Percentiles rank a stretch among this genome's conserved stretches.
Conservation (phyloP, 73 alveolate genomes). For the Chromera velia region DNA sequence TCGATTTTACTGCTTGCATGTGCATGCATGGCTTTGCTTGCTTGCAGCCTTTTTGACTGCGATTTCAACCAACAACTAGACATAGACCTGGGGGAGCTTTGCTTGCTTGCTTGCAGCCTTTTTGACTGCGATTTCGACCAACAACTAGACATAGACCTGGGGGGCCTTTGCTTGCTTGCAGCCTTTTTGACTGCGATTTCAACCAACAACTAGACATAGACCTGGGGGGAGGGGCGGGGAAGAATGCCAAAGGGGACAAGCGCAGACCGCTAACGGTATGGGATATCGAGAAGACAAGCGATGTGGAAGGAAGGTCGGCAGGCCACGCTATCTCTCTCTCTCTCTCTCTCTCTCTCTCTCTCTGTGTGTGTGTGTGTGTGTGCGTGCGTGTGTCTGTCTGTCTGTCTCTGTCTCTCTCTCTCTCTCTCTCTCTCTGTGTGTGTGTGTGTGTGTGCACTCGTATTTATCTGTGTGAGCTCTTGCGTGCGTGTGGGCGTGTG, state of each 20-base stretch:
- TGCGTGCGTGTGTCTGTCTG: background rate
- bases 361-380: background rate
- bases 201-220: background rate
- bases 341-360: background rate
- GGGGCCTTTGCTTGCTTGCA: no score
- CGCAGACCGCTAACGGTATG: no score
- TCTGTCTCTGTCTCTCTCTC: background rate
- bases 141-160: background rate
- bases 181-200: background rate
- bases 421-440: background rate
- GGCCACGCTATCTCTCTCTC: background rate
- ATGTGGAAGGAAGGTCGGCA: no score
- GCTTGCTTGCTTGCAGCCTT: no score
- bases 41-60: background rate
- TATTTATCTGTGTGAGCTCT: background rate
- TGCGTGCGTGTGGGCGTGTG: background rate
- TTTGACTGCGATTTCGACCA: background rate
- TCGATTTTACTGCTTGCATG: no score
- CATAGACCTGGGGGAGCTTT: background rate
- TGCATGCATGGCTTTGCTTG: no score
- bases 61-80: background rate
- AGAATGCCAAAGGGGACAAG: background rate
- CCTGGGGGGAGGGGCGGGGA: background rate
- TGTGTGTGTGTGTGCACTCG: background rate
- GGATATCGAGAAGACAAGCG: no score